Evolutionary conservation across 108 stramenopile genomes (phyloP), one percentile per base, ranked within the genome.

Genomic region (Cylindrotheca closterium): DNA sequence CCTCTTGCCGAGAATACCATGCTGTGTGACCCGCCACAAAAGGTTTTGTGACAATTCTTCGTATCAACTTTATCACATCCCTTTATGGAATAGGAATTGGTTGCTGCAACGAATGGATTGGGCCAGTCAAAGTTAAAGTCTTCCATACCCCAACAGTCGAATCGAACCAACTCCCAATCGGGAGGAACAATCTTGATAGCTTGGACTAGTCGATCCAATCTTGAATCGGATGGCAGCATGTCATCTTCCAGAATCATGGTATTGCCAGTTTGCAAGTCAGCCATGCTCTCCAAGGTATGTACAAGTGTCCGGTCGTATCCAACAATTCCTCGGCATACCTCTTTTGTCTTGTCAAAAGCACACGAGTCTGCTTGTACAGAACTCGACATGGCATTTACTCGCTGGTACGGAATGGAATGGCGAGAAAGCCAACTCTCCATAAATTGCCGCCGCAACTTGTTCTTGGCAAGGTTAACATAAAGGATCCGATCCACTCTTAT

Each of bases 161-260:
- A 51, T 51, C 50, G 50, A n/a, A 51, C 24, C 50, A 51, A n/a
- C 5, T 51, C 50, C 50, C 50, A 51, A n/a, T 51, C 50, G 50
- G 5, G 5, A n/a, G 50, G 50, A n/a, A 51, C 50, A n/a, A 51
- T 5, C 50, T 7, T 23, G 22, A 51, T 23, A n/a, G 22, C 24
- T n/a, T n/a, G 22, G 5, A 5, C 18, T 23, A 51, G 5, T 5
- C 50, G 50, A n/a, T n/a, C 22, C 12, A 51, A n/a, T 15, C 50
- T 23, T 17, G 50, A n/a, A 51, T 51, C 50, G 24, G 50, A 23
- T 5, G 24, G 19, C 12, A 51, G 22, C 19, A 15, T 23, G 24
- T 51, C 50, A n/a, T 51, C 50, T 51, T 51, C 50, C 50, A 51
- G n/a, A 23, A 51, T n/a, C 50, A 51, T 5, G 5, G 50, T 17